A percentile compares a stretch with the other conserved stretches of the same genome.
These are phyloP conservation scores for Hyphodiscus sp. DNA, from an alignment of 2,329 filamentous ascomycete genomes.

Conservation along the genomic window DNA sequence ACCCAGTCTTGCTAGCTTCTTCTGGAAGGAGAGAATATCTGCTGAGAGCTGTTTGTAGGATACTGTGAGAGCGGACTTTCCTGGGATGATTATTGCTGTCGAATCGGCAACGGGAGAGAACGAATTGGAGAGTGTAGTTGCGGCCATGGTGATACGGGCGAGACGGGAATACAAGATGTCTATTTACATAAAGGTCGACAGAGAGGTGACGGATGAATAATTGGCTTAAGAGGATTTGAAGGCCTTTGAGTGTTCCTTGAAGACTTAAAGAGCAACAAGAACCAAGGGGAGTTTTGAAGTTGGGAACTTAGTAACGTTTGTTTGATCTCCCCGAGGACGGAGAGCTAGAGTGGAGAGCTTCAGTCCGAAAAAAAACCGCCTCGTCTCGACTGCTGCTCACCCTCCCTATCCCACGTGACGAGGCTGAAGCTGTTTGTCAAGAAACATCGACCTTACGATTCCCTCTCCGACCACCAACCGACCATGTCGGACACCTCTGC, in stretches of 20 bases:
- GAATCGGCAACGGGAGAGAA: conserved; percentile 45
- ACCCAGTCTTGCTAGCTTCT: conserved; percentile 69
- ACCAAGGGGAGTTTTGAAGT: background rate
- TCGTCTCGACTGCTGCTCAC: background rate
- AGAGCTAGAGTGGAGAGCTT: no score
- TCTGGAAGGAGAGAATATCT: conserved; percentile 66
- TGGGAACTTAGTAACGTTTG: background rate
- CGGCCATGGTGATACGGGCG: conserved; percentile 19
- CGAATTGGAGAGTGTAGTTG: conserved; percentile 48
- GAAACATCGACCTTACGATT: background rate
- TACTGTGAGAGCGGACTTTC: conserved; percentile 57
- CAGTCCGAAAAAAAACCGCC: no score
- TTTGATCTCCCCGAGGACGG: background rate
- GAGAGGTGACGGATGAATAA: background rate
- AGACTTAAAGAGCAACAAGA: background rate
- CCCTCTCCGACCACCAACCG: background rate
- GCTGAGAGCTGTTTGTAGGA: conserved; percentile 61
- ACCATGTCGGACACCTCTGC: conserved; percentile 26
- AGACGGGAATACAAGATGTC: background rate
- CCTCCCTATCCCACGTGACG: background rate
- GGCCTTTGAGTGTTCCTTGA: background rate
- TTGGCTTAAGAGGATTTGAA: background rate
- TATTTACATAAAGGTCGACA: background rate
- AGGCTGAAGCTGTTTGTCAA: background rate
- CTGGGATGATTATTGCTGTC: conserved; percentile 68